Conservation (phyloP, 306 rosid genomes). For the Vigna unguiculata region DNA sequence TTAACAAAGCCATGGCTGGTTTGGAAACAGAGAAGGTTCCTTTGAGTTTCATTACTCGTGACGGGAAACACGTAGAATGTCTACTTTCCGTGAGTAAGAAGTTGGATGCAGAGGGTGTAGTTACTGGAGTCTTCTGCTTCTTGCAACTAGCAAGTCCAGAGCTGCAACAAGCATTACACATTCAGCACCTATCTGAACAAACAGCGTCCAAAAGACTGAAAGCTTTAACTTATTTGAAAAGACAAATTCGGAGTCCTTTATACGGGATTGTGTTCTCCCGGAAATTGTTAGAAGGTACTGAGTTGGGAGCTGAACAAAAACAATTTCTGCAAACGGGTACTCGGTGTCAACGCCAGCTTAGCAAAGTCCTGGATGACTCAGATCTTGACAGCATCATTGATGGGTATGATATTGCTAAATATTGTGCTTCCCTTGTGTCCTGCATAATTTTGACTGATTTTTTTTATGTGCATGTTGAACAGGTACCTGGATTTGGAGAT, state of each 20-base stretch:
- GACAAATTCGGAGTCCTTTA: constrained; percentile 71
- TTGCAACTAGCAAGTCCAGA: constrained; percentile 85
- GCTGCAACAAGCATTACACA: constrained; percentile 78
- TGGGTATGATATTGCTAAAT: constrained; percentile 58
- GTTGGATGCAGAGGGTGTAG: constrained; percentile 64
- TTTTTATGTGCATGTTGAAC: background rate
- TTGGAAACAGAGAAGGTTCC: constrained; percentile 70
- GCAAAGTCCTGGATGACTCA: constrained; percentile 79
- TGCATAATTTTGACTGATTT: background rate
- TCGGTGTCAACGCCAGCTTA: constrained; percentile 77
- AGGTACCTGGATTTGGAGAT: constrained; percentile 78
- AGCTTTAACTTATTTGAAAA: constrained; percentile 65
- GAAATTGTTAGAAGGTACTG: constrained; percentile 69
- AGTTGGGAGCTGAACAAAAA: constrained; percentile 66
- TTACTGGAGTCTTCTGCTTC: constrained; percentile 84
- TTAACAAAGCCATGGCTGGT: constrained; percentile 75
- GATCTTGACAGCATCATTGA: constrained; percentile 81
- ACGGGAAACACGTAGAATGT: constrained; percentile 69
- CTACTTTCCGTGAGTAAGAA: constrained; percentile 75
- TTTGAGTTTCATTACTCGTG: constrained; percentile 64
- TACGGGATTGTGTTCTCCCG: constrained; percentile 64
- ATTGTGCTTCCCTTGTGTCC: constrained; percentile 4
- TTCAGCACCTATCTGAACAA: constrained; percentile 74
- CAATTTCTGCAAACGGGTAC: constrained; percentile 63
- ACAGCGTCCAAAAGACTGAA: constrained; percentile 76